Conservation (phyloP, 2,329 filamentous ascomycete species). For the Xylaria sp. region DNA sequence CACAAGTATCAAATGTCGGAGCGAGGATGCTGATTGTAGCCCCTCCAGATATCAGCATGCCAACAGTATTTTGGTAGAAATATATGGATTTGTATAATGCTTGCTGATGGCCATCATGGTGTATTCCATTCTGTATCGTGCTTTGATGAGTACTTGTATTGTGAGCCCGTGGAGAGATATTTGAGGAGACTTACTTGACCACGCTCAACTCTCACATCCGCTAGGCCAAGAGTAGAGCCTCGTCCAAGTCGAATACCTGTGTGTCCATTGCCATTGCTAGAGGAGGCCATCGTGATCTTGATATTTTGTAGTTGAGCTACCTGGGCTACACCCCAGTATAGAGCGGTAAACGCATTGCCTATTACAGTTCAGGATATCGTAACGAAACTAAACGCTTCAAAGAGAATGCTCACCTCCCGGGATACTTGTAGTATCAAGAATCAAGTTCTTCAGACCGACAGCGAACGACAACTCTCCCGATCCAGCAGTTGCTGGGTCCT, state of each 20-base stretch:
- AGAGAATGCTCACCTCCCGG: constrained; percentile 35
- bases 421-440: constrained; percentile 50
- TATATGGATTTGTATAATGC: constrained; percentile 51
- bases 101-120: constrained; percentile 51
- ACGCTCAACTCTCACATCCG: constrained; percentile 49
- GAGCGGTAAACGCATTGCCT: constrained; percentile 46
- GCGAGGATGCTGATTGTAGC: constrained; percentile 48
- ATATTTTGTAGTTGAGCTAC: constrained; percentile 50
- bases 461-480: constrained; percentile 50
- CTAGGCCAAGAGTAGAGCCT: constrained; percentile 49
- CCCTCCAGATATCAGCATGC: constrained; percentile 46
- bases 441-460: constrained; percentile 50
- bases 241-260: constrained; percentile 48
- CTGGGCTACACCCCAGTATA: constrained; percentile 54
- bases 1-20: constrained; percentile 49
- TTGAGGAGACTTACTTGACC: constrained; percentile 42
- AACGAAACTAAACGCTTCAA: not conserved
- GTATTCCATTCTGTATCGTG: constrained; percentile 47
- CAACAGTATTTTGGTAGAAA: constrained; percentile 50
- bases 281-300: constrained; percentile 48
- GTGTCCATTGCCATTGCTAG: constrained; percentile 46
- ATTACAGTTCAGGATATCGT: constrained; percentile 12
- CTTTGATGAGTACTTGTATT: constrained; percentile 13
- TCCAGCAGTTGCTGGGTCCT: constrained; percentile 44
- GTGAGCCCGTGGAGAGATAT: not conserved